Evolutionary conservation across 2,329 filamentous ascomycete genomes (phyloP), one percentile per base, ranked within the genome.

Genomic region (Colletotrichum sp.): DNA sequence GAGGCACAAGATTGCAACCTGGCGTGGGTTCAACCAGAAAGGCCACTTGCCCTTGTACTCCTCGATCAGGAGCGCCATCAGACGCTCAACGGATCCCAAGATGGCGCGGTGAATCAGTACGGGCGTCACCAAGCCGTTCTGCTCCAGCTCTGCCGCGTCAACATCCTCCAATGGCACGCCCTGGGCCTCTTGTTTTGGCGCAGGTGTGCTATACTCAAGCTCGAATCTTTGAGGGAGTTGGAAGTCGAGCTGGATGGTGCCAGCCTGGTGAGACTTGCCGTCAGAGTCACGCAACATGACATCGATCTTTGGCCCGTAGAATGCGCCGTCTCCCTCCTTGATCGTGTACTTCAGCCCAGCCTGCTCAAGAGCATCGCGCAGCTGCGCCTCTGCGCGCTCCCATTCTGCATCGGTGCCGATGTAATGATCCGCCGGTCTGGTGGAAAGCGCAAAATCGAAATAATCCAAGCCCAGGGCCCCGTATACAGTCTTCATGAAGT

Each of bases 271-370:
- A 80, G 96, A 94, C 82, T 96, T 98, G 9, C 95, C 95, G 80
- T 95, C 91, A 1, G 93, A 93, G 81, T 98, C 95, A 76, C 90
- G 92, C 62, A 98, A 85, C 52, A 98, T 92, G 60, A 98, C 94
- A 81, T 98, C 95, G 78, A 98, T 98, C 86, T 98, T 98, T 36
- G 96, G 95, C 0, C 96, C 95, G 81, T 98, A 98, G 81, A 98
- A 98, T 6, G 95, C 95, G 16, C 96, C 95, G 76, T 98, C 95
- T 13, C 95, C 95, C 80, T 93, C 90, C 78, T 96, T 96, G 73
- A 96, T 79, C 3, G 89, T 90, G 94, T 95, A 98, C 44, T 90
- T 86, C 79, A 92, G 90, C 12, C 93, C 93, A 16, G 95, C 96
- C 79, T 95, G 92, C 72, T 93, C 91, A 1, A 87, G 78, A 1